Conservation (phyloP, 805 yeast species). For the Wickerhamiella azyma region DNA sequence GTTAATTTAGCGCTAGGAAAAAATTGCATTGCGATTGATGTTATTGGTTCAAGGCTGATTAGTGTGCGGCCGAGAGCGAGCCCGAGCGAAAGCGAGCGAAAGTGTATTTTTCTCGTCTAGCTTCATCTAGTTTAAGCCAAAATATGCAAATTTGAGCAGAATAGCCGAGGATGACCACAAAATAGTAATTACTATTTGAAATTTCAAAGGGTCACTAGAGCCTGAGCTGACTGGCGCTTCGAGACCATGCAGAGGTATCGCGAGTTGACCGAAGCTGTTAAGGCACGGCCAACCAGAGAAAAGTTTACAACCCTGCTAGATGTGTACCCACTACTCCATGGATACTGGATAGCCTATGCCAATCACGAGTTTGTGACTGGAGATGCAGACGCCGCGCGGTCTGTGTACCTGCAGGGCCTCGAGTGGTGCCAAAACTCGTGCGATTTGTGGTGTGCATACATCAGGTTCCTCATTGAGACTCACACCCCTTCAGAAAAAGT, state of each 20-base stretch:
- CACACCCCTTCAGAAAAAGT: constrained; percentile 16
- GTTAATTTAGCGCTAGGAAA: too few relatives aligned
- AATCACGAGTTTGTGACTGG: constrained; percentile 25
- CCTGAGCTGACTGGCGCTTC: neutral
- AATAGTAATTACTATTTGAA: too few relatives aligned
- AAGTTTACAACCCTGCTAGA: constrained; percentile 21
- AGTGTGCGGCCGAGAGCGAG: too few relatives aligned
- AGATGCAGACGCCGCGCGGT: constrained; percentile 22
- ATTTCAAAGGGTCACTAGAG: too few relatives aligned
- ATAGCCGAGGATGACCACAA: too few relatives aligned
- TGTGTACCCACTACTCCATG: constrained; percentile 27
- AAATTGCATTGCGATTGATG: too few relatives aligned
- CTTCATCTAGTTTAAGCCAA: too few relatives aligned
- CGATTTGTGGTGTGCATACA: constrained; percentile 28
- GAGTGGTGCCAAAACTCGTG: constrained; percentile 22
- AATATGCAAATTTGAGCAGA: too few relatives aligned
- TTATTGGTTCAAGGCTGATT: too few relatives aligned
- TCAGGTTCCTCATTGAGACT: constrained; percentile 24
- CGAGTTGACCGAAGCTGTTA: neutral
- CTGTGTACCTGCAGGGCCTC: constrained; percentile 27
- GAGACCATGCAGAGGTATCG: constrained; percentile 1
- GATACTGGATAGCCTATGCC: constrained; percentile 32
- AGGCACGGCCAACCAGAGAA: neutral
- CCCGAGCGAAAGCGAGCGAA: too few relatives aligned
- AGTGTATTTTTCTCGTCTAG: too few relatives aligned